These are phyloP conservation scores for Penicillium sp. DNA, from an alignment of 2,329 filamentous ascomycete genomes.

Conservation along the genomic window DNA sequence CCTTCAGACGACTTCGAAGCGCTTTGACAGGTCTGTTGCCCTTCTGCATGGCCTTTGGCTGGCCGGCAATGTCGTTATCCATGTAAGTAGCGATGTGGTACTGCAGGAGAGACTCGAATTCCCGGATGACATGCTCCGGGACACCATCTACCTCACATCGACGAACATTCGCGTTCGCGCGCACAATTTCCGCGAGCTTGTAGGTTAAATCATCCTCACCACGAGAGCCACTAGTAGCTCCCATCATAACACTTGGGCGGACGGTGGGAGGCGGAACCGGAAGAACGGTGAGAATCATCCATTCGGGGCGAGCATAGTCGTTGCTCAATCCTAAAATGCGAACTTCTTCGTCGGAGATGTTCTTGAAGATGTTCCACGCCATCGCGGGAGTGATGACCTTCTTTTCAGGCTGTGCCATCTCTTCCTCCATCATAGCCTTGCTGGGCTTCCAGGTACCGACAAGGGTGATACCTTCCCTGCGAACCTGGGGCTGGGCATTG, in stretches of 20 bases:
- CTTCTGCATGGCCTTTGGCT: conserved; percentile 92
- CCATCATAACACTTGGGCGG: conserved; percentile 92
- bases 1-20: conserved; percentile 93
- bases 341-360: conserved; percentile 75
- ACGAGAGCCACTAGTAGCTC: conserved; percentile 83
- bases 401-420: conserved; percentile 67
- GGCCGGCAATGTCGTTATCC: conserved; percentile 98
- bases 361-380: conserved; percentile 79
- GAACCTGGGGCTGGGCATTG: conserved; percentile 80
- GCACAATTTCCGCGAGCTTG: conserved; percentile 97
- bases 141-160: conserved; percentile 87
- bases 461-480: conserved; percentile 78
- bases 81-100: conserved; percentile 99
- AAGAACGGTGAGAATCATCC: conserved; percentile 95
- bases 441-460: conserved; percentile 66
- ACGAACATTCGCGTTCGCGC: conserved; percentile 90
- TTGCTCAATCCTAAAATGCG: conserved; percentile 84
- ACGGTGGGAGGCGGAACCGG: conserved; percentile 94
- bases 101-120: conserved; percentile 87
- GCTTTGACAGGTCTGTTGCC: conserved; percentile 94
- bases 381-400: conserved; percentile 74
- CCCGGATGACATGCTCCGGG: conserved; percentile 79
- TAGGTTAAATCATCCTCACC: conserved; percentile 99
- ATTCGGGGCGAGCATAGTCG: conserved; percentile 92
- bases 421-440: conserved; percentile 66